Evolutionary conservation across 805 yeast genomes (phyloP).

Genomic region (Ogataea thermomethanolica): DNA sequence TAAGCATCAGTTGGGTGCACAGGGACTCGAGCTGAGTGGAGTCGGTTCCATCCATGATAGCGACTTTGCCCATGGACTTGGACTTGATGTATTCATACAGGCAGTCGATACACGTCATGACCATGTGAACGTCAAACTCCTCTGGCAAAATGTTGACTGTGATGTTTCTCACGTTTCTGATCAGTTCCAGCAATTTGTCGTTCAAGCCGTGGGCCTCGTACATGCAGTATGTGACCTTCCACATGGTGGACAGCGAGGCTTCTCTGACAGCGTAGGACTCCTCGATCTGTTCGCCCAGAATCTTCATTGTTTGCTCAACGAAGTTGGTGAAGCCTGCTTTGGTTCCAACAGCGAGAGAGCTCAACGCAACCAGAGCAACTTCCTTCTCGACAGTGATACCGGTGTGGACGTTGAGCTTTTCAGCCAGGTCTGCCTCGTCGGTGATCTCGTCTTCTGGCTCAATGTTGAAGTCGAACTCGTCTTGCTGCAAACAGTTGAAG

Average conservation of each 20-base stretch:
- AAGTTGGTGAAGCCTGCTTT: slow-evolving; percentile 75
- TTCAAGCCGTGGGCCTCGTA: slow-evolving; percentile 55
- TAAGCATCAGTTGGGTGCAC: slow-evolving; percentile 65
- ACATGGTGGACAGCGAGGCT: slow-evolving; percentile 75
- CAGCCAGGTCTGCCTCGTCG: slow-evolving; percentile 60
- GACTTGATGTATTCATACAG: slow-evolving; percentile 59
- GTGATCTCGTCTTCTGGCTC: slow-evolving; percentile 50
- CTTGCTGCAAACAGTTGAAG: slow-evolving; percentile 77
- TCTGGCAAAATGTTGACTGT: slow-evolving; percentile 63
- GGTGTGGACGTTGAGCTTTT: slow-evolving; percentile 82
- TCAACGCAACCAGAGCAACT: slow-evolving; percentile 85
- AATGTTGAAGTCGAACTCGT: slow-evolving; percentile 69
- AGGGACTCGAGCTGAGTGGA: slow-evolving; percentile 58
- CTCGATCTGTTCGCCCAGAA: slow-evolving; percentile 66
- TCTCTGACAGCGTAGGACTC: slow-evolving; percentile 91
- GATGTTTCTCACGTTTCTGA: slow-evolving; percentile 62
- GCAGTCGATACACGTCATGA: slow-evolving; percentile 71
- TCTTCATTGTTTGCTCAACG: slow-evolving; percentile 64
- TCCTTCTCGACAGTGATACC: slow-evolving; percentile 96
- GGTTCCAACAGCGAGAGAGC: slow-evolving; percentile 86
- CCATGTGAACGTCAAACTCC: slow-evolving; percentile 83
- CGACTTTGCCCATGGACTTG: slow-evolving; percentile 63
- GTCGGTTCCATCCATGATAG: slow-evolving; percentile 58
- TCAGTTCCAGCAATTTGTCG: slow-evolving; percentile 52
- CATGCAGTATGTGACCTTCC: slow-evolving; percentile 79